Evolutionary conservation across 1,139 yeast species (phyloP).

Genomic region (Meyerozyma carpophila): DNA sequence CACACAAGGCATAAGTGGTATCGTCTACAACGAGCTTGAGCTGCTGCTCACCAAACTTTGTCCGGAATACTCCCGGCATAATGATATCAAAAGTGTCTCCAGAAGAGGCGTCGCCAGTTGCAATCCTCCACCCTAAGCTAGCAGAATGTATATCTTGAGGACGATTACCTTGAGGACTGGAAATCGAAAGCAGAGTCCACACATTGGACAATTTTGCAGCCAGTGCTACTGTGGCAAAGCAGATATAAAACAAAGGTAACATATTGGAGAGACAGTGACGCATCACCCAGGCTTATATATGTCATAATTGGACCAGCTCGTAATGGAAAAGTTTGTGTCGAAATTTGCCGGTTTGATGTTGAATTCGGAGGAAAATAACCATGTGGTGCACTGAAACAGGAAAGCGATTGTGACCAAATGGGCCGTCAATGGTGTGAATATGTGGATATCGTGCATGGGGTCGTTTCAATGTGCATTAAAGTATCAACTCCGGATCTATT

Average conservation of each 20-base stretch:
- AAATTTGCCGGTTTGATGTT: neutral
- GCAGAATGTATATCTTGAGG: slow-evolving; percentile 18
- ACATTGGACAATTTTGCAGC: slow-evolving; percentile 3
- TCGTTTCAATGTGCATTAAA: neutral
- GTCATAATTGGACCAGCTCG: neutral
- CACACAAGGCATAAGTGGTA: slow-evolving; percentile 10
- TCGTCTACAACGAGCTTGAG: slow-evolving; percentile 8
- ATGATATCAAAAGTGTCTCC: slow-evolving; percentile 9
- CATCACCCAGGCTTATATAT: neutral
- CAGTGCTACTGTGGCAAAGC: neutral
- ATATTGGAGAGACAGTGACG: neutral
- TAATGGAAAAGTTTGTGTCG: too few relatives aligned
- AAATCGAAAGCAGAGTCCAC: slow-evolving; percentile 8
- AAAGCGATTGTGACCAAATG: too few relatives aligned
- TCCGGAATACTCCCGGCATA: slow-evolving; percentile 16
- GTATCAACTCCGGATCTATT: neutral
- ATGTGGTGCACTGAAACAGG: neutral
- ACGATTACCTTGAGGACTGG: slow-evolving; percentile 5
- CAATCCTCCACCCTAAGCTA: slow-evolving; percentile 11
- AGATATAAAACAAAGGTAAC: neutral
- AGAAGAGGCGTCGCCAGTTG: slow-evolving; percentile 5
- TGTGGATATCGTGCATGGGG: neutral
- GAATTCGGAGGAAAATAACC: neutral
- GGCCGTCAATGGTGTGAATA: neutral
- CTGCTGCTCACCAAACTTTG: slow-evolving; percentile 10